These are phyloP conservation scores for Malus domestica DNA, from an alignment of 306 rosid species.

Conservation along the genomic window ASM211411v1 NC_041800.1:6333001-6333500, in stretches of 20 bases:
- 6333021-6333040: too few species aligned
- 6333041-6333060: too few species aligned
- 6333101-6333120: too few species aligned
- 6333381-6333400: too few species aligned
- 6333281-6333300: not conserved
- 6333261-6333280: not conserved
- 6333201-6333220: not conserved
- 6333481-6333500: conserved; percentile 7
- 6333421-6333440: conserved; percentile 20
- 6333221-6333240: not conserved
- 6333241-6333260: not conserved
- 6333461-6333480: conserved; percentile 10
- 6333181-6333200: not conserved
- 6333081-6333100: too few species aligned
- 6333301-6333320: not conserved
- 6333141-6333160: not conserved
- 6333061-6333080: too few species aligned
- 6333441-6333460: conserved; percentile 3
- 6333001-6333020: too few species aligned
- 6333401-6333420: not conserved
- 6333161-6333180: not conserved
- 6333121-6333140: not conserved
- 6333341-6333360: too few species aligned
- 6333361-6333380: too few species aligned
- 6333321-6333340: too few species aligned